Conservation (phyloP, 2,329 filamentous ascomycete genomes). For the Aspergillus luchuensis region DNA sequence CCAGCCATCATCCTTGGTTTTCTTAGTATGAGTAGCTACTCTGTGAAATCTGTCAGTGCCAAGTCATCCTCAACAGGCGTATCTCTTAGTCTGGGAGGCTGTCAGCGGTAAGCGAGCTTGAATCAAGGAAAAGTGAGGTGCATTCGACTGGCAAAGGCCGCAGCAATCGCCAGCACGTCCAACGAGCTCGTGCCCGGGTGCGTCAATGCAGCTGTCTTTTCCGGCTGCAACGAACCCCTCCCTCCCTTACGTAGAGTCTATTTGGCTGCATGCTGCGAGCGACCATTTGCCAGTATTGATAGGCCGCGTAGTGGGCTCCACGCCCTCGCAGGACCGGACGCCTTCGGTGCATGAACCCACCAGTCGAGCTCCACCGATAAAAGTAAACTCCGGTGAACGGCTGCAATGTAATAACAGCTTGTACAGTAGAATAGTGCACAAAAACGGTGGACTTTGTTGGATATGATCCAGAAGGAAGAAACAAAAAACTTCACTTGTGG, state of each 20-base stretch:
- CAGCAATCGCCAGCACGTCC: not conserved
- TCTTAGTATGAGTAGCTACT: not conserved
- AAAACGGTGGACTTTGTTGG: too few species aligned
- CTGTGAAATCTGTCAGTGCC: not conserved
- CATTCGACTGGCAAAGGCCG: not conserved
- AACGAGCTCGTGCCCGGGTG: not conserved
- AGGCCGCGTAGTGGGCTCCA: slow-evolving; percentile 2
- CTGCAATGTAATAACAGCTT: not conserved
- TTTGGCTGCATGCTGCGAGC: not conserved
- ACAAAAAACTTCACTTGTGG: too few species aligned
- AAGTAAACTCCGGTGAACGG: not conserved
- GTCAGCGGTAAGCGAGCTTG: not conserved
- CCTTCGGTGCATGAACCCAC: not conserved
- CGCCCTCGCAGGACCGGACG: not conserved
- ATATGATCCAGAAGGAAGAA: too few species aligned
- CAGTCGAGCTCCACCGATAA: not conserved
- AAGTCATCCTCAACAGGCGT: not conserved
- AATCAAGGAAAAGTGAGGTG: not conserved
- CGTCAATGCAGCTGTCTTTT: not conserved
- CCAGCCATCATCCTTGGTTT: not conserved
- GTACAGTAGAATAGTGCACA: not conserved
- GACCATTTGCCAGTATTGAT: not conserved
- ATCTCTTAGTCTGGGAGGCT: not conserved
- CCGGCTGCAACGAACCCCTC: not conserved
- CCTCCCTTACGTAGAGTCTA: not conserved